Conservation (phyloP, 306 rosid species). For the Vigna mungo region DNA sequence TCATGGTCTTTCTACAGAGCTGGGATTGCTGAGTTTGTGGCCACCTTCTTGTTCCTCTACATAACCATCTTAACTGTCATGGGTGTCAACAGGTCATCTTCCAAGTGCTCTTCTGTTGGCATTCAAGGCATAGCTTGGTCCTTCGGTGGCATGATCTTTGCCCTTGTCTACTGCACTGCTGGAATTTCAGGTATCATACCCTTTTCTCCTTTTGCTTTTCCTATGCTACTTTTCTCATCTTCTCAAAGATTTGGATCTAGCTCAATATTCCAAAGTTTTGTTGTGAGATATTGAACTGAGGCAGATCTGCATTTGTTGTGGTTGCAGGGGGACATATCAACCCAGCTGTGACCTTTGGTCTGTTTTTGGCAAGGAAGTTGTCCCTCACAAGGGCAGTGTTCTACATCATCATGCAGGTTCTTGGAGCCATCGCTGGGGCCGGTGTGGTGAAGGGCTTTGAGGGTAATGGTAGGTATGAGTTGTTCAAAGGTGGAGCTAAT, state of each 20-base stretch:
- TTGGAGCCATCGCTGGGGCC: conserved; percentile 91
- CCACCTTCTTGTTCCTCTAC: conserved; percentile 93
- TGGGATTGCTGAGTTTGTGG: conserved; percentile 87
- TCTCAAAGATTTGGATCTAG: not conserved
- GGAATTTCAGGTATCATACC: conserved; percentile 70
- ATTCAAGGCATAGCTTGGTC: conserved; percentile 98
- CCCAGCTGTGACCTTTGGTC: conserved; percentile 93
- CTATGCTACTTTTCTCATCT: not conserved
- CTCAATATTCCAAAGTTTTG: no score
- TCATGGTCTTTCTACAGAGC: conserved; percentile 97
- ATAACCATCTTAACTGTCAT: conserved; percentile 83
- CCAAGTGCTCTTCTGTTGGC: conserved; percentile 76
- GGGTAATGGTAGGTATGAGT: conserved; percentile 49
- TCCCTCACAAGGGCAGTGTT: conserved; percentile 80
- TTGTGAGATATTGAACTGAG: not conserved
- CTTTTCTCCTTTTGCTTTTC: not conserved
- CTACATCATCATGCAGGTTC: conserved; percentile 82
- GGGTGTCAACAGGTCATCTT: conserved; percentile 60
- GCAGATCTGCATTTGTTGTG: conserved; percentile 41
- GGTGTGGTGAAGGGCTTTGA: conserved; percentile 85
- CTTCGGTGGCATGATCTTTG: conserved; percentile 94
- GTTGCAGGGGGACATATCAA: conserved; percentile 86
- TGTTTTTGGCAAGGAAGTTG: conserved; percentile 81
- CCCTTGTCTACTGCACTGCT: conserved; percentile 96
- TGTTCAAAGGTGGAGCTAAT: conserved; percentile 76